Percentiles rank a stretch among this genome's conserved stretches.
phyloP scores from a whole-genome alignment of 2,329 filamentous ascomycete genomes.

The Trichophyton benhamiae region DNA sequence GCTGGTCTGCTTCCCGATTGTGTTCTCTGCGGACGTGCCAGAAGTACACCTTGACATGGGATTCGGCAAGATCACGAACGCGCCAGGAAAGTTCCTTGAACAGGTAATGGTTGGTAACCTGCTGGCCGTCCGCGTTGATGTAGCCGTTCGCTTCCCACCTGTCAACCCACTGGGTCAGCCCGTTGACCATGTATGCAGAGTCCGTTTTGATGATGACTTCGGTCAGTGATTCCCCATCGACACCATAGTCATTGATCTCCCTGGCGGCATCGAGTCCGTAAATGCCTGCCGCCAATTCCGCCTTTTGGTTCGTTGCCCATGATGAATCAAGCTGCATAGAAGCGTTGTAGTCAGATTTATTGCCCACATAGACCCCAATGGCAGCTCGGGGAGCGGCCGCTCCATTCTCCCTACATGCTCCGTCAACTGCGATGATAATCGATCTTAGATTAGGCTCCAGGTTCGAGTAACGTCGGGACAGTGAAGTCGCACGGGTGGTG shows the following conservation, averaged over 20 bases:
- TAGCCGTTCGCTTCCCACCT: constrained; percentile 24
- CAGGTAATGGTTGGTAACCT: constrained; percentile 16
- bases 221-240: neutral
- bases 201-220: constrained; percentile 22
- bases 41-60: constrained; percentile 17
- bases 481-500: neutral
- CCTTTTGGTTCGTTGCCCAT: constrained; percentile 13
- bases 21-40: constrained; percentile 17
- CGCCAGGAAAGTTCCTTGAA: constrained; percentile 16
- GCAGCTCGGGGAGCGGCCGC: neutral
- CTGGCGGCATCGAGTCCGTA: constrained; percentile 9
- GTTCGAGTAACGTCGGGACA: neutral
- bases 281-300: constrained; percentile 15
- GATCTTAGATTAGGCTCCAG: neutral
- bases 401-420: neutral
- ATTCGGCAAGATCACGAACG: constrained; percentile 14
- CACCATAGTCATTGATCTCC: neutral
- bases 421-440: constrained; percentile 2
- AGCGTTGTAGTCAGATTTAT: constrained; percentile 3
- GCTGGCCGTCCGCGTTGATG: constrained; percentile 16
- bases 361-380: neutral
- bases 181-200: constrained; percentile 25
- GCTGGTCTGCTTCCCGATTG: constrained; percentile 11
- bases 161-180: constrained; percentile 21
- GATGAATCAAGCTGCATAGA: constrained; percentile 8